Conservation (phyloP, 345 rosid species). For the Acer yangbiense region DNA sequence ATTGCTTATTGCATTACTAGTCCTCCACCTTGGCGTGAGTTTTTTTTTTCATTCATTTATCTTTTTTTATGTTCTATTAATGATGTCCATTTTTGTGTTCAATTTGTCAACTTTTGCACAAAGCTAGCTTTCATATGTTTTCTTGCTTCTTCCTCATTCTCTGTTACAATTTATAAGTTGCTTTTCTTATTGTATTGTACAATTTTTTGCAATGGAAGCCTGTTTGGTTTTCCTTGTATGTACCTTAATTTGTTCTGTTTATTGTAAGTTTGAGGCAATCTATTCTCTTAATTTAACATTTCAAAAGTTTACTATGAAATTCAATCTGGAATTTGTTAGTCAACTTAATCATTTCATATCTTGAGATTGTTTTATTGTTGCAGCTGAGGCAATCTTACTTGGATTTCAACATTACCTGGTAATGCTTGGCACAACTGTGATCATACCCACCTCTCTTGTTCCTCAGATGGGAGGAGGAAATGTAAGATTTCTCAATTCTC, state of each 20-base stretch:
- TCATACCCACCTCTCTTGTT: constrained; percentile 77
- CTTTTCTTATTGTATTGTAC: not conserved
- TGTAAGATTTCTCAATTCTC: constrained; percentile 44
- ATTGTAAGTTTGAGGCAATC: not conserved
- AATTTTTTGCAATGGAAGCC: not conserved
- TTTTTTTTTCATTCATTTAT: constrained; percentile 8
- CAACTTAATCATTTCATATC: constrained; percentile 5
- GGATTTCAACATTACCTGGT: constrained; percentile 97
- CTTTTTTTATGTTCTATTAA: not conserved
- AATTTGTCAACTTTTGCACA: constrained; percentile 6
- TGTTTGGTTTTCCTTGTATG: not conserved
- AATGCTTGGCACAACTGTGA: constrained; percentile 95
- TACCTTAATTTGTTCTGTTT: not conserved
- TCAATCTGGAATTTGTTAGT: constrained; percentile 8
- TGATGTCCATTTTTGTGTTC: not conserved
- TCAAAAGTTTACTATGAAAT: not conserved
- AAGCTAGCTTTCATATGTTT: not conserved
- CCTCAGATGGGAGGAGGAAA: constrained; percentile 99
- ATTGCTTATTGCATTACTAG: constrained; percentile 87
- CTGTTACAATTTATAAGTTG: not conserved
- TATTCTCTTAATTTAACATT: not conserved
- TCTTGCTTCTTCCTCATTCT: not conserved
- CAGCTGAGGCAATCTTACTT: constrained; percentile 93
- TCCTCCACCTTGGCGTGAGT: constrained; percentile 99
- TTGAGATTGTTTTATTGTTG: constrained; percentile 25